phyloP scores from a whole-genome alignment of 2,329 filamentous ascomycete genomes.

The Ophiocordyceps camponoti-leonardi region DNA sequence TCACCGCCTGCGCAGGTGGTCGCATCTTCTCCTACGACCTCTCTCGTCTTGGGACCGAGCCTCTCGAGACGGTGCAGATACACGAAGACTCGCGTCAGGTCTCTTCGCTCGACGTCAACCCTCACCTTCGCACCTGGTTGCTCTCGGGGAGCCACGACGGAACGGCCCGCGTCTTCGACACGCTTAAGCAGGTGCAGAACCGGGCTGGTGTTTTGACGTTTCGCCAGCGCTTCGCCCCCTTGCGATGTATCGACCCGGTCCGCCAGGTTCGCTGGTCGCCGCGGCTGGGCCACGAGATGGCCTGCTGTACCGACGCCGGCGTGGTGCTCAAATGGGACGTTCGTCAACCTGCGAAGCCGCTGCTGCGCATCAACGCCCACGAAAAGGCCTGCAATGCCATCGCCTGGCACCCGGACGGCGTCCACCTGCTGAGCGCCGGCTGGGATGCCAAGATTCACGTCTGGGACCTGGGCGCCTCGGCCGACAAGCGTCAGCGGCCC shows the following conservation, averaged over 20 bases:
- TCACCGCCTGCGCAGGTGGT: slow-evolving; percentile 46
- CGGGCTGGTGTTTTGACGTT: slow-evolving; percentile 33
- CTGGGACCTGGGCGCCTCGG: slow-evolving; percentile 44
- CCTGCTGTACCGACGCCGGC: slow-evolving; percentile 46
- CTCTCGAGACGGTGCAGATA: slow-evolving; percentile 37
- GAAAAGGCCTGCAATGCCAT: slow-evolving; percentile 42
- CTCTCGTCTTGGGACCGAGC: slow-evolving; percentile 26
- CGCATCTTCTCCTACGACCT: slow-evolving; percentile 50
- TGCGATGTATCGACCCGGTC: slow-evolving; percentile 25
- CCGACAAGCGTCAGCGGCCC: slow-evolving; percentile 46
- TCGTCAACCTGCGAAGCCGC: slow-evolving; percentile 31
- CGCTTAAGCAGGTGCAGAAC: slow-evolving; percentile 28
- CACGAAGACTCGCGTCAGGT: slow-evolving; percentile 46
- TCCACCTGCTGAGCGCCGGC: slow-evolving; percentile 47
- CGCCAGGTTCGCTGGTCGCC: slow-evolving; percentile 50
- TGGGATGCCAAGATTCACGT: slow-evolving; percentile 44
- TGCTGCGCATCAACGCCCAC: slow-evolving; percentile 43
- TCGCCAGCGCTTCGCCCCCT: slow-evolving; percentile 23
- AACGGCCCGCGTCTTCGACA: slow-evolving; percentile 43
- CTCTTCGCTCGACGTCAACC: slow-evolving; percentile 46
- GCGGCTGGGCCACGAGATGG: slow-evolving; percentile 41
- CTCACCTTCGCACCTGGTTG: slow-evolving; percentile 37
- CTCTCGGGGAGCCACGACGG: slow-evolving; percentile 49
- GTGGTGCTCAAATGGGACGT: slow-evolving; percentile 48
- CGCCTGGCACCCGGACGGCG: slow-evolving; percentile 51